Conservation (phyloP, 1,284 basidiomycete genomes). For the Ustilago loliicola region DNA sequence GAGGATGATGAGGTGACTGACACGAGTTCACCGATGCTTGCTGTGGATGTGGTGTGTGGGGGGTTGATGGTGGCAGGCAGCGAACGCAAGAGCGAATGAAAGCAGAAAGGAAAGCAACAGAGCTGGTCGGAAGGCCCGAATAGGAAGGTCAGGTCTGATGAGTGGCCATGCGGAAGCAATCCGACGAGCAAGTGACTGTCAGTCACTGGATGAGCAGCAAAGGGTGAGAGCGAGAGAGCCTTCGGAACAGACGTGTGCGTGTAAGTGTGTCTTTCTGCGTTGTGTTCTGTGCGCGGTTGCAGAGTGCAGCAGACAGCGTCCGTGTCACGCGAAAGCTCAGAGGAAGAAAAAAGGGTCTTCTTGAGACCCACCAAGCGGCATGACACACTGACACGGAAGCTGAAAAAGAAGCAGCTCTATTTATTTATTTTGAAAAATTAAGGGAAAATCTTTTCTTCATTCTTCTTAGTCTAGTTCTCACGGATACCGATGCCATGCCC, state of each 20-base stretch:
- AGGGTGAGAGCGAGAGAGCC: background rate
- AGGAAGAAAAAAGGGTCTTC: conserved; percentile 4
- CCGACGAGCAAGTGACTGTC: background rate
- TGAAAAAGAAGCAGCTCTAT: background rate
- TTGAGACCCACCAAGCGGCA: background rate
- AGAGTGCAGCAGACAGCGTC: background rate
- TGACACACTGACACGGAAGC: conserved; percentile 5
- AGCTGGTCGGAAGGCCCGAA: background rate
- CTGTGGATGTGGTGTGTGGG: background rate
- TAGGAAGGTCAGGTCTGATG: background rate
- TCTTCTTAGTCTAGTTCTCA: background rate
- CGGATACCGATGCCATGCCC: background rate
- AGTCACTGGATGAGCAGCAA: too few species aligned
- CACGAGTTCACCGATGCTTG: background rate
- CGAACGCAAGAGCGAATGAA: background rate
- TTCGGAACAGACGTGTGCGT: background rate
- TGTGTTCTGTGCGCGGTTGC: conserved; percentile 4
- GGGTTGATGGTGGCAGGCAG: conserved; percentile 1
- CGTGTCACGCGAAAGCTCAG: conserved; percentile 1
- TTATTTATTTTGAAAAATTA: background rate
- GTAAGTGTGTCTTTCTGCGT: background rate
- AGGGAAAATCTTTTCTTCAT: background rate
- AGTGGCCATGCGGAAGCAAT: background rate
- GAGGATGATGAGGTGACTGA: background rate
- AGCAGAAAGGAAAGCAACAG: background rate